Base-by-base conservation (phyloP, 2,329 filamentous ascomycete genomes). In the Stagonosporopsis tanaceti region DNA sequence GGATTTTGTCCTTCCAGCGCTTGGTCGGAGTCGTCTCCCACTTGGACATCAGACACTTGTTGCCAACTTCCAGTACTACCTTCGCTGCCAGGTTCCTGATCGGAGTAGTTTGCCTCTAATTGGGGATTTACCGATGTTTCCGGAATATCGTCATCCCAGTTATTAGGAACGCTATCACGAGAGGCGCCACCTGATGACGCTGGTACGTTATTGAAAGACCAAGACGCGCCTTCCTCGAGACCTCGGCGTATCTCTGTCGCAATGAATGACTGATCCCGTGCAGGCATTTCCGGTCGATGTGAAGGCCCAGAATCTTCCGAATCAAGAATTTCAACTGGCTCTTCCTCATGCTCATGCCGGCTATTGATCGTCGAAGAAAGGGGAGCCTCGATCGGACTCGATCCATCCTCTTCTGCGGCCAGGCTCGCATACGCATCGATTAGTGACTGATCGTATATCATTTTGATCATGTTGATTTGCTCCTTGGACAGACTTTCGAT, bases 161-260 rank as follows among this genome's bases (percentile, higher is more conserved):
- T 65, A 15, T 66, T 57, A 12, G 70, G 67, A 9, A 66, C 50
- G 6, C 50, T 32, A 15, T 58, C 54, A 14, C 35, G 24, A 24
- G 37, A 30, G 9, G 50, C 46, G 9, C 60, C 37, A 14, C 56
- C 48, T 17, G 52, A 30, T n/a, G 56, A 22, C 6, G 63, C 48
- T n/a, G 65, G 63, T 22, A 66, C 53, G 41, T 64, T 68, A 4
- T 65, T 66, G 42, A 74, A 74, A 1, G 71, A 72, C 73, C 72
- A 76, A 5, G 69, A 57, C 27, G 64, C 64, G 37, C 61, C 62
- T 65, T 84, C 82, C 68, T 83, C 81, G 8, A 84, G 64, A 24
- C 73, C 70, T 9, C 81, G 77, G 47, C 77, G 79, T 39, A 84
- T 81, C 47, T 79, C 77, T 3, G 79, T 78, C 3, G 81, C 82